Conservation (phyloP, 139 green algal genomes). For the Axilococcus clingmanii region DNA sequence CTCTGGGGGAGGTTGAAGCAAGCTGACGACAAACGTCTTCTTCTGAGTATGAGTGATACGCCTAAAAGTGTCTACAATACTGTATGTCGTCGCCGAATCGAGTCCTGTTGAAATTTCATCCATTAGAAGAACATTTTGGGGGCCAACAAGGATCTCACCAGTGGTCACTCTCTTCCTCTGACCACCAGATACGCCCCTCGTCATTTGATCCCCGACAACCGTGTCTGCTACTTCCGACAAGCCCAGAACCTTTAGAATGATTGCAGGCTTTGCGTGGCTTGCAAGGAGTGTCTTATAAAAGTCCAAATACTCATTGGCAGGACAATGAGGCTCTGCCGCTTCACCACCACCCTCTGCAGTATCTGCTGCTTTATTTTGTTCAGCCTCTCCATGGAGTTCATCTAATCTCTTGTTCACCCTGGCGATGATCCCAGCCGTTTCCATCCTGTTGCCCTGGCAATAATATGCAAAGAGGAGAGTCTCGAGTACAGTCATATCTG, state of each 20-base stretch:
- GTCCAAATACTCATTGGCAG: slow-evolving; percentile 7
- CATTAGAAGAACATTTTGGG: slow-evolving; percentile 13
- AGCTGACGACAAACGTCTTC: slow-evolving; percentile 46
- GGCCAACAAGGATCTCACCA: slow-evolving; percentile 51
- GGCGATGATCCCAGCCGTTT: background rate
- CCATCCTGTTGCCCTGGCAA: slow-evolving; percentile 11
- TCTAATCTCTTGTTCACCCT: background rate
- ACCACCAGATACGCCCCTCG: slow-evolving; percentile 52
- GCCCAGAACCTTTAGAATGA: slow-evolving; percentile 16
- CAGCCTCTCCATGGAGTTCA: background rate
- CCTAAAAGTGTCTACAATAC: slow-evolving; percentile 32
- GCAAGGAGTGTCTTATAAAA: slow-evolving; percentile 20
- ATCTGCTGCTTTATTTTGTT: background rate
- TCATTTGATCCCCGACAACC: slow-evolving; percentile 16
- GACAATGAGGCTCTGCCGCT: background rate
- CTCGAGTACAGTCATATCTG: slow-evolving; percentile 58
- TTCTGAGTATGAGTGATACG: slow-evolving; percentile 24
- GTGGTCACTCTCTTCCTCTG: slow-evolving; percentile 60
- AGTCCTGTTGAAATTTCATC: slow-evolving; percentile 49
- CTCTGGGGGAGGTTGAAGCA: slow-evolving; percentile 83
- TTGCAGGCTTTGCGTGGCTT: slow-evolving; percentile 2
- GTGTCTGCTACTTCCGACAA: slow-evolving; percentile 19
- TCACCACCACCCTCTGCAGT: background rate
- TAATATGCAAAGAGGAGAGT: slow-evolving; percentile 56
- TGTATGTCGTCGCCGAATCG: slow-evolving; percentile 65